These are phyloP conservation scores for Decorospora gaudefroyi DNA, from an alignment of 2,329 filamentous ascomycete species.

Conservation along the genomic window DNA sequence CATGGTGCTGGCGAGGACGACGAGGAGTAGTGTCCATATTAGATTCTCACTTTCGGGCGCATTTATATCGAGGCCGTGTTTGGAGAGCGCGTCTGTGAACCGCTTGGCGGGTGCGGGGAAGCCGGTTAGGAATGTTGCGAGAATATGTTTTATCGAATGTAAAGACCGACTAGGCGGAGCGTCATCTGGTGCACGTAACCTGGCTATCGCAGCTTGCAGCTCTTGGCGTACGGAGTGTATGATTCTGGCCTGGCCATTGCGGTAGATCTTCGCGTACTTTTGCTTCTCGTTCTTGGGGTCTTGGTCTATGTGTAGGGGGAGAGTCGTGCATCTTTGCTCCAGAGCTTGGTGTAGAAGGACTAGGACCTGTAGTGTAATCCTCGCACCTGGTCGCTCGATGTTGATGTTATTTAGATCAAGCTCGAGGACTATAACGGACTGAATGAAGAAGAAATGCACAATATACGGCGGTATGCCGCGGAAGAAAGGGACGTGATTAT, in stretches of 20 bases:
- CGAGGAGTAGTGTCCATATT: conserved; percentile 34
- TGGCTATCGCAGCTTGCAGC: conserved; percentile 23
- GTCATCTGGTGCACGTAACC: conserved; percentile 5
- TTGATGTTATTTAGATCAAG: conserved; percentile 19
- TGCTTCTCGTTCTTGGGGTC: conserved; percentile 45
- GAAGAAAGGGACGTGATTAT: conserved; percentile 35
- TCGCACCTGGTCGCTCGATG: conserved; percentile 17
- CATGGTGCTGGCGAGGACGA: conserved; percentile 21
- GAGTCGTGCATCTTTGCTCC: conserved; percentile 23
- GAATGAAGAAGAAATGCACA: conserved; percentile 40
- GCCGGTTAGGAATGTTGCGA: conserved; percentile 17
- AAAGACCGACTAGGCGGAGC: conserved; percentile 14
- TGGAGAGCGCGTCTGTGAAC: conserved; percentile 18
- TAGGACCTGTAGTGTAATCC: conserved; percentile 32
- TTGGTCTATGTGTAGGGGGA: conserved; percentile 16
- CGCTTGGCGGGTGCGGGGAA: conserved; percentile 10
- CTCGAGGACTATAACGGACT: conserved; percentile 29
- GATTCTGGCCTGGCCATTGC: conserved; percentile 47
- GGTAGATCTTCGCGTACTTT: conserved; percentile 50
- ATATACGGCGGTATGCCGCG: conserved; percentile 44
- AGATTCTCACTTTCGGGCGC: conserved; percentile 15
- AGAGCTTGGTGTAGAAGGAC: conserved; percentile 32
- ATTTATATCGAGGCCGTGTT: conserved; percentile 18
- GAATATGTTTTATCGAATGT: conserved; percentile 19
- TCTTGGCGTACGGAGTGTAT: conserved; percentile 32